Base-by-base conservation (phyloP, 2,329 filamentous ascomycete species). In the Nemania abortiva region DNA sequence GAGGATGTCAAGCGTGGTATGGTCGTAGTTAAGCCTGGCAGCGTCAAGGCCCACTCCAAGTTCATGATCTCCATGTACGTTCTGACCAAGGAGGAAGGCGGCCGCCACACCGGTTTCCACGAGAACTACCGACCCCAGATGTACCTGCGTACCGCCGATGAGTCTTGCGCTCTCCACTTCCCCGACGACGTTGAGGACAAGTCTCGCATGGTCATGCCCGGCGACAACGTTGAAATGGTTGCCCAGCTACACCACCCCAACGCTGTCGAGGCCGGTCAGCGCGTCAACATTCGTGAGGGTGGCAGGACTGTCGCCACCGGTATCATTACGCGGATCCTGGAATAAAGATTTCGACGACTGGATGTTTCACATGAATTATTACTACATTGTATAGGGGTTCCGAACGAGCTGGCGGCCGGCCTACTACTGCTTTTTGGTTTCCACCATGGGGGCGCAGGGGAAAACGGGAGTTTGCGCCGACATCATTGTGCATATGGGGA, bases 181-280 rank as follows among this genome's bases (percentile, higher is more conserved):
- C 94, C 95, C 63, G 95, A 96, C 77, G 92, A 92, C 71, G 91
- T 88, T 71, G 90, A 91, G 81, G 91, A 95, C 76, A 83, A 87
- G 69, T 81, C 86, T 72, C 85, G 84, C 82, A 92, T 94, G 86
- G 91, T 98, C 83, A 97, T 97, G 94, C 96, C 96, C 61, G 96
- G 96, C 82, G 96, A 99, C 89, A 99, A 99, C 84, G 90, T 97
- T 75, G 96, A 99, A 88, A 98, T 99, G 95, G 85, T 96, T 73
- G 92, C 94, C 81, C 89, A 91, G 77, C 90, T 97, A 79, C 89
- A 94, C 83, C 86, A 92, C 83, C 93, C 95, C 72, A 89, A 97
- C 78, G 95, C 95, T 69, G 84, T 98, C 72, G 96, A 99, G 86
- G 85, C 89, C 72, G 95, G 96, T 76, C 94, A 98, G 87, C 93